phyloP scores from a whole-genome alignment of 2,329 filamentous ascomycete genomes.

The Neofusicoccum kwambonambiense region DNA sequence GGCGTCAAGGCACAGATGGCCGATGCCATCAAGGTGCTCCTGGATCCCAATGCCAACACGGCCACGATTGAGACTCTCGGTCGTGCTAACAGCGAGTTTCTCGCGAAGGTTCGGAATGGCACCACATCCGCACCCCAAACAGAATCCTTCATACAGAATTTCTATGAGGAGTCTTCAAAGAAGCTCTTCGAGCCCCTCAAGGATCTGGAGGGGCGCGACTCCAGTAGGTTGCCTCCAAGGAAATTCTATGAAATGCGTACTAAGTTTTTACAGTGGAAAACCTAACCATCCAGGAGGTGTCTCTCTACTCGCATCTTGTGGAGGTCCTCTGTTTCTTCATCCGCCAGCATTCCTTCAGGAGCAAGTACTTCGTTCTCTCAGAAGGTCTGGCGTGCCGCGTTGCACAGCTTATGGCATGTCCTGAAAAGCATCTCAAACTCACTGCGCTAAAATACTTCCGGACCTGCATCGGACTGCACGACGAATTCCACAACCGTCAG shows the following conservation, averaged over 20 bases:
- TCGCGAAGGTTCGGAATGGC: conserved; percentile 58
- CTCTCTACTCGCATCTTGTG: conserved; percentile 86
- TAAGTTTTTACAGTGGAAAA: conserved; percentile 54
- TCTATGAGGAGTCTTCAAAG: conserved; percentile 84
- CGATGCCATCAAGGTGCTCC: conserved; percentile 88
- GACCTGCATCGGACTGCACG: conserved; percentile 77
- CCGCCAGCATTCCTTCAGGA: conserved; percentile 80
- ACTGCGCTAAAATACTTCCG: conserved; percentile 93
- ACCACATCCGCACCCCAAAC: conserved; percentile 64
- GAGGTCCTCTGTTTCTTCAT: conserved; percentile 95
- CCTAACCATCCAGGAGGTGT: conserved; percentile 78
- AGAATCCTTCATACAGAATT: conserved; percentile 79
- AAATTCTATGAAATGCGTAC: not conserved
- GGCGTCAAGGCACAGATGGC: conserved; percentile 95
- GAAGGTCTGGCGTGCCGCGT: conserved; percentile 77
- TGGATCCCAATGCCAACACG: conserved; percentile 68
- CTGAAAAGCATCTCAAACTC: conserved; percentile 89
- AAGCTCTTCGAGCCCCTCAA: conserved; percentile 85
- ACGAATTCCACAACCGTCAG: conserved; percentile 87
- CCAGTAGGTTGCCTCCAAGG: conserved; percentile 41
- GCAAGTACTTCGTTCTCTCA: conserved; percentile 81
- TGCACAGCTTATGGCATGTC: conserved; percentile 75
- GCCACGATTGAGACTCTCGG: conserved; percentile 60
- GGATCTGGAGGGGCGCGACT: conserved; percentile 67
- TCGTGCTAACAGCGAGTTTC: conserved; percentile 66